Evolutionary conservation across 2,329 filamentous ascomycete species (phyloP), one percentile per base, ranked within the genome.

Genomic region (Stemphylium beticola): DNA sequence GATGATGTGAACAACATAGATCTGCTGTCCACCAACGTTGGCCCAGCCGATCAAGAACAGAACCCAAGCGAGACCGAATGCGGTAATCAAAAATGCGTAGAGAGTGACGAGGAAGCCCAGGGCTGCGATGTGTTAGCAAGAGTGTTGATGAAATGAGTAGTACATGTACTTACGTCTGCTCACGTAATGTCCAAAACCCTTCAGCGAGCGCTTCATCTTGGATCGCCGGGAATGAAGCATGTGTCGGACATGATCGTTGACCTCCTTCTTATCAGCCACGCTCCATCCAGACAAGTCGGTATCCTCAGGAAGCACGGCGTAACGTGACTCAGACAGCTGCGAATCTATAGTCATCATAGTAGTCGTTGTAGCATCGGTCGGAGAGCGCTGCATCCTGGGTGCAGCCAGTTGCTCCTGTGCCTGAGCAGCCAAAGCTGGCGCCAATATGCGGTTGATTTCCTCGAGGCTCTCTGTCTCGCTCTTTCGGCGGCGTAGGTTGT

Each of bases 1-100:
- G 17, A 79, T 76, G 15, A 83, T 70, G 58, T 87, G 80, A 14
- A 81, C 74, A 2, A 82, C 77, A 14, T 80, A 93, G 3, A 85
- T 77, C 71, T 93, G 89, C 64, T 82, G 81, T 26, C 85, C 84
- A 17, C 89, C 90, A 17, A 93, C 88, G 60, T 92, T 92, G 69
- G 95, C 91, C 91, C 91, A 96, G 42, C 85, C 90, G 71, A 96
- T 96, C 49, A 96, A 79, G 76, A 93, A 95, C n/a, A 96, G 82
- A 1, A 96, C 91, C 92, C 91, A 96, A 0, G 90, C 90, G 11
- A 93, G 81, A 67, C 91, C 91, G 65, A 96, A 96, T 0, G 93
- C 80, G 0, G 91, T 95, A 64, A 96, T 93, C 17, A 93, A 80
- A 1, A 84, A 87, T 8, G 91, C 91, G 73, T 96, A 96, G 4